Percentiles rank a stretch among this genome's conserved stretches.
Evolutionary conservation across 2,329 filamentous ascomycete species (phyloP).

Genomic region (Camillea tinctor): DNA sequence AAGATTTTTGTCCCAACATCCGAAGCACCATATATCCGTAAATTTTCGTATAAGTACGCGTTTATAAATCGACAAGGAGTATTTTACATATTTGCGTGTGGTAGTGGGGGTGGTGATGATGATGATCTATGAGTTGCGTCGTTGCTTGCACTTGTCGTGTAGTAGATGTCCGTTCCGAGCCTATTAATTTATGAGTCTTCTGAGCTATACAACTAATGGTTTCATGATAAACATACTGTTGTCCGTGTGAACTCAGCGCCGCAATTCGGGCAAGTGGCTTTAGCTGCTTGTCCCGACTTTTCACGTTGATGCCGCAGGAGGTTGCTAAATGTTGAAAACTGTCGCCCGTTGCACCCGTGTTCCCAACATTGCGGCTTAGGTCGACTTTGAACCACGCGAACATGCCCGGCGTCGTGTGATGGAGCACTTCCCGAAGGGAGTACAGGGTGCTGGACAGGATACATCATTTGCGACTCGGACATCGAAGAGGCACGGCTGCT

Average conservation of each 20-base stretch:
- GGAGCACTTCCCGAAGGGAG: slow-evolving; percentile 36
- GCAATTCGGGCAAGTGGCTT: slow-evolving; percentile 86
- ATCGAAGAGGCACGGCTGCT: slow-evolving; percentile 42
- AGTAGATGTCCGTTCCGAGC: slow-evolving; percentile 82
- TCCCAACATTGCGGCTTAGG: slow-evolving; percentile 98
- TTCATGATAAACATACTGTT: slow-evolving; percentile 36
- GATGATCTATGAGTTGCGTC: slow-evolving; percentile 45
- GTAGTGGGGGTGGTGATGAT: too few species aligned
- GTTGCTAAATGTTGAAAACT: slow-evolving; percentile 97
- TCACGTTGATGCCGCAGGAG: slow-evolving; percentile 88
- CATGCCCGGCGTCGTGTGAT: slow-evolving; percentile 45
- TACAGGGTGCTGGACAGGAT: slow-evolving; percentile 38
- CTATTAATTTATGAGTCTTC: slow-evolving; percentile 34
- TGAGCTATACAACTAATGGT: background rate
- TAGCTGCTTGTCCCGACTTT: slow-evolving; percentile 86
- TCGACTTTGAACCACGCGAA: slow-evolving; percentile 70
- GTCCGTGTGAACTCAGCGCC: slow-evolving; percentile 92
- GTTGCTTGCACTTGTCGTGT: slow-evolving; percentile 90
- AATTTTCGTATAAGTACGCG: background rate
- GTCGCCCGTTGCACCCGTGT: slow-evolving; percentile 91
- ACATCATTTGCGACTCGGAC: slow-evolving; percentile 44
- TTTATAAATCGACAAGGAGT: background rate
- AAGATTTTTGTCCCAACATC: background rate
- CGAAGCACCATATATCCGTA: background rate
- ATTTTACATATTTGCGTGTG: background rate